These are phyloP conservation scores for Gracilaria caudata DNA, from an alignment of 23 red algal species.

Conservation along the genomic window DNA sequence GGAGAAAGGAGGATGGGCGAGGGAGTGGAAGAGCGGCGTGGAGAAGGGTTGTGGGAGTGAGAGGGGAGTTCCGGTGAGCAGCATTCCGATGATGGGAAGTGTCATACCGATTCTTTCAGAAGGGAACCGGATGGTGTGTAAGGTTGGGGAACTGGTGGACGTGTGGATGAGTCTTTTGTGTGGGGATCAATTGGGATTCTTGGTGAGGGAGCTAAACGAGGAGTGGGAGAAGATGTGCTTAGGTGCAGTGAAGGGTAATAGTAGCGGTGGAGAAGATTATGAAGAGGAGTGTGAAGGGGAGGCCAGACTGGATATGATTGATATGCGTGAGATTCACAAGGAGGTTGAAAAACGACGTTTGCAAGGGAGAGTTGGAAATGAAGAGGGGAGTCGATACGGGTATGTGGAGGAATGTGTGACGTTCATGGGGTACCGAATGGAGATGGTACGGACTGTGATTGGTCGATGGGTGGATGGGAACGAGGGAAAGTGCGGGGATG, in stretches of 20 bases:
- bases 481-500: background rate
- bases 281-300: too few species aligned
- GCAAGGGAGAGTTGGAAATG: background rate
- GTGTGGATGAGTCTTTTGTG: constrained; percentile 21
- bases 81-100: background rate
- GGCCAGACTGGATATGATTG: too few species aligned
- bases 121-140: constrained; percentile 1
- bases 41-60: background rate
- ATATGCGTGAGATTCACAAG: too few species aligned
- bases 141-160: constrained; percentile 27
- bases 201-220: background rate
- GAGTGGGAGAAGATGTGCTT: constrained; percentile 5
- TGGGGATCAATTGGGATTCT: constrained; percentile 5
- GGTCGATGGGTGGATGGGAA: constrained; percentile 6
- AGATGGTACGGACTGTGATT: background rate
- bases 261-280: background rate
- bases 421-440: constrained; percentile 26
- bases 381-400: background rate
- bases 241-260: background rate
- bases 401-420: background rate
- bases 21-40: too few species aligned
- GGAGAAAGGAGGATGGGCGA: too few species aligned
- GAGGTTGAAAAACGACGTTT: background rate
- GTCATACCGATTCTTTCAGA: background rate
- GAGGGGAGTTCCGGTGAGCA: background rate